Evolutionary conservation across 345 rosid genomes (phyloP).

Genomic region (Euphorbia peplus): DNA sequence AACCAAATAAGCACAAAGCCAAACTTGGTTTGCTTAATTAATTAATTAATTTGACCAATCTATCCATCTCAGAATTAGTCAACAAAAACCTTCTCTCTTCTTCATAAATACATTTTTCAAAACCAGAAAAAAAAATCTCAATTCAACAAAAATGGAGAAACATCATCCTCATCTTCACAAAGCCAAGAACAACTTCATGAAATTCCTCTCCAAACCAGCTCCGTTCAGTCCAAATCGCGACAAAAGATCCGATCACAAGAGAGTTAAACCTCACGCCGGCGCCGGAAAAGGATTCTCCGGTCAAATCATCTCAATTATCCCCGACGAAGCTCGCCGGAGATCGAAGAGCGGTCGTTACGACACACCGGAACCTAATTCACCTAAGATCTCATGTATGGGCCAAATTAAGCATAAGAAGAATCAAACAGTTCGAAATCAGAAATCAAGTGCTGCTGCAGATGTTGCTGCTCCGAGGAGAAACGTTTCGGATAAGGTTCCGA

Average conservation of each 20-base stretch:
- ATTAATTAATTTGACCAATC: too few relatives aligned
- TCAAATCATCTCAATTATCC: conserved; percentile 55
- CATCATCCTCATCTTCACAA: conserved; percentile 10
- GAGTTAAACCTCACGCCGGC: conserved; percentile 21
- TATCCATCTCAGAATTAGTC: too few relatives aligned
- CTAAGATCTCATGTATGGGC: conserved; percentile 90
- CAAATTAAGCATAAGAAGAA: conserved; percentile 70
- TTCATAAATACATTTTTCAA: too few relatives aligned
- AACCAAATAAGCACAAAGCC: background rate
- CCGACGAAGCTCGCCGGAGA: conserved; percentile 53
- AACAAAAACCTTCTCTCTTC: too few relatives aligned
- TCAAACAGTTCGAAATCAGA: conserved; percentile 19
- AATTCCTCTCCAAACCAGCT: conserved; percentile 56
- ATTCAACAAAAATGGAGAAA: conserved; percentile 33
- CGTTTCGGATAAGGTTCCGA: too few relatives aligned
- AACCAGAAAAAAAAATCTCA: too few relatives aligned
- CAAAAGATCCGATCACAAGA: conserved; percentile 27
- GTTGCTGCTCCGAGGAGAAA: too few relatives aligned
- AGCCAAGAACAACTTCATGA: conserved; percentile 43
- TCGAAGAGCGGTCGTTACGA: conserved; percentile 29
- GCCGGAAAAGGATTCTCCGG: conserved; percentile 52
- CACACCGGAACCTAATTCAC: conserved; percentile 64
- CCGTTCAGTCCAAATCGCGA: conserved; percentile 70
- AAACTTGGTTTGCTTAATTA: conserved; percentile 12
- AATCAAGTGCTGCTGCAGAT: too few relatives aligned